Evolutionary conservation across 75 land plant species (phyloP).

Genomic region (Cupressus sempervirens): DNA sequence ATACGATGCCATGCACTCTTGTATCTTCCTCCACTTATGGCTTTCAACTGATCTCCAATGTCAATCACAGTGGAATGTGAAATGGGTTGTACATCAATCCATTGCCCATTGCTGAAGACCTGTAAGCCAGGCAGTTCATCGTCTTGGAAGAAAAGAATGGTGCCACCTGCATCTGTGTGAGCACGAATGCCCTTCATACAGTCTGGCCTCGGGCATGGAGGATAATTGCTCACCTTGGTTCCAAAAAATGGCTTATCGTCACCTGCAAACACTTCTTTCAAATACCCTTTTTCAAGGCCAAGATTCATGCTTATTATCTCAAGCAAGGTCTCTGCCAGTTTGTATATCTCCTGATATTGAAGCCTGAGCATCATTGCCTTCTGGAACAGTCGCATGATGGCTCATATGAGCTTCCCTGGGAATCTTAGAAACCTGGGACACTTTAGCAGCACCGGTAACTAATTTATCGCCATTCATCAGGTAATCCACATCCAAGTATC

Average conservation of each 20-base stretch:
- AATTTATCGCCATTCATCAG: neutral
- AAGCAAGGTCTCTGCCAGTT: constrained; percentile 44
- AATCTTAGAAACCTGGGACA: neutral
- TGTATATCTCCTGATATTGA: neutral
- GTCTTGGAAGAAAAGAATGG: constrained; percentile 58
- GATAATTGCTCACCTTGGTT: constrained; percentile 57
- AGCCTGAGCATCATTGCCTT: neutral
- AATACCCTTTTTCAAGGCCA: constrained; percentile 36
- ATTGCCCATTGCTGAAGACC: constrained; percentile 51
- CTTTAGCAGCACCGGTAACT: neutral
- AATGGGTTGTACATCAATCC: constrained; percentile 45
- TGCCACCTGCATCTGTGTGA: constrained; percentile 68
- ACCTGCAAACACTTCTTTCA: constrained; percentile 35
- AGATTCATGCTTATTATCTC: constrained; percentile 44
- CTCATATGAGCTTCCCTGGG: neutral
- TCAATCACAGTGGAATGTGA: constrained; percentile 49
- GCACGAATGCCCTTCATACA: constrained; percentile 43
- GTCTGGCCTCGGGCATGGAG: constrained; percentile 47
- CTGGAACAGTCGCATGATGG: neutral
- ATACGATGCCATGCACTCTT: constrained; percentile 53
- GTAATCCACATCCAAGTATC: neutral
- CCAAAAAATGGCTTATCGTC: constrained; percentile 40
- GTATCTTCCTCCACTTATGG: constrained; percentile 34
- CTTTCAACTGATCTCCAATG: constrained; percentile 64
- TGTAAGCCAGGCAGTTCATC: constrained; percentile 52